Base-by-base conservation (phyloP, 345 rosid genomes). In the Balakata baccata region DNA sequence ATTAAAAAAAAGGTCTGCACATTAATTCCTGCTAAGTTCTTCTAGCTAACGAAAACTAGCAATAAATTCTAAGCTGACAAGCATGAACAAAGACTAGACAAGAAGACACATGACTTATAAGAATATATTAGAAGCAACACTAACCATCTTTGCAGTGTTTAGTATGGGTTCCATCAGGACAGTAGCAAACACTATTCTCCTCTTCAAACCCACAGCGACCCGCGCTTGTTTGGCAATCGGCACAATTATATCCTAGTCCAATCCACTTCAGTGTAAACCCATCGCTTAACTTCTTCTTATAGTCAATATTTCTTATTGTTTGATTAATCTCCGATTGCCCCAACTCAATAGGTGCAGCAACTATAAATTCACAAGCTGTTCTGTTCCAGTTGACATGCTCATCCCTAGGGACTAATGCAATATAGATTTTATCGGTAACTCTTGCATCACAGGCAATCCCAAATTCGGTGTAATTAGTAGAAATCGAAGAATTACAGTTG, bases 261-360 rank as follows among this genome's bases (percentile, higher is more conserved):
- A 38, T 52, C 86, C 86, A 82, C 46, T 74, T 66, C 74, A 81
- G 50, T 3, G 65, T 16, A 75, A 83, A 74, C 16, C 80, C 80
- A 9, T 65, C 69, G 16, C 37, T 23, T 68, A 68, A 68, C 47
- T 50, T 45, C 68, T 82, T 66, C 4, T 43, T 20, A 37, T 75
- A 69, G 39, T 75, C 74, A 0, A 71, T 39, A 37, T 53, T 38
- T 1, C 10, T 3, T 13, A 73, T 18, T 14, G 74, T 75, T 57
- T 23, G 63, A 47, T 29, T 64, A 13, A 64, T 25, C 22, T 62
- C 58, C 43, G 6, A 50, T 34, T 41, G 37, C 62, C 61, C 72
- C 49, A 80, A 51, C 51, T 78, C 47, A 41, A 74, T 58, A 6
- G 81, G 82, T 17, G 76, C 66, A 8, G 51, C 50, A 65, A 76